Conservation (phyloP, 2,329 filamentous ascomycete species). For the Magnaporthales sp. region DNA sequence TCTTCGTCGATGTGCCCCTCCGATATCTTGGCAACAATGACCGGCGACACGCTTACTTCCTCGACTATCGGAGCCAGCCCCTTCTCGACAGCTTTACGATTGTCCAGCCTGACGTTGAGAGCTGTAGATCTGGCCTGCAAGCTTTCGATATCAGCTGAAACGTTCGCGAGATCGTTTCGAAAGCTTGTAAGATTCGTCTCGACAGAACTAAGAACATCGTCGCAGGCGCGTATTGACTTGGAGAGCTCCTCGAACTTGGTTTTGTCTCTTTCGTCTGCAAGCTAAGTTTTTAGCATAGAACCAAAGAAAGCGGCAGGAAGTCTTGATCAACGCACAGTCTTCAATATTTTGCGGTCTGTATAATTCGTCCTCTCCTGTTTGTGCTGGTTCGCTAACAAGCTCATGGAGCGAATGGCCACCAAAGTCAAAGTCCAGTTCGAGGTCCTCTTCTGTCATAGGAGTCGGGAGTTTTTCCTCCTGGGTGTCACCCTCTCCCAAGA, state of each 20-base stretch:
- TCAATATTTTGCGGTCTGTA: slow-evolving; percentile 54
- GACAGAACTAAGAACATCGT: slow-evolving; percentile 87
- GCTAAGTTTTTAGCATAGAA: neutral
- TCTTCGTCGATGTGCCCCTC: slow-evolving; percentile 84
- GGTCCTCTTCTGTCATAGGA: slow-evolving; percentile 36
- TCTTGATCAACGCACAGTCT: slow-evolving; percentile 51
- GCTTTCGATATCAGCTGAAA: slow-evolving; percentile 92
- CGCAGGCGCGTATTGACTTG: slow-evolving; percentile 79
- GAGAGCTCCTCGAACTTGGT: slow-evolving; percentile 86
- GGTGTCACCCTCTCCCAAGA: slow-evolving; percentile 25
- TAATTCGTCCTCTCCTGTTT: slow-evolving; percentile 17
- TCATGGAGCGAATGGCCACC: slow-evolving; percentile 66
- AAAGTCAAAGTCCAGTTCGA: slow-evolving; percentile 69
- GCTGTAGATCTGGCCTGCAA: slow-evolving; percentile 79
- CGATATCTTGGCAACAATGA: slow-evolving; percentile 73
- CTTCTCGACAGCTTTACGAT: slow-evolving; percentile 82
- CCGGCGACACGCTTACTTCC: slow-evolving; percentile 80
- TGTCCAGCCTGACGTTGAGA: slow-evolving; percentile 77
- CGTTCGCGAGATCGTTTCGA: slow-evolving; percentile 81
- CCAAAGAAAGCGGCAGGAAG: neutral
- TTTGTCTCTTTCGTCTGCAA: slow-evolving; percentile 66
- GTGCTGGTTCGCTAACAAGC: slow-evolving; percentile 39
- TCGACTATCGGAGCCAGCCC: slow-evolving; percentile 82
- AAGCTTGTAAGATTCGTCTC: slow-evolving; percentile 90
- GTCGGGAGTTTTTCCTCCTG: slow-evolving; percentile 3